Base-by-base conservation (phyloP, 2,329 filamentous ascomycete species). In the Neofusicoccum umdonicola region DNA sequence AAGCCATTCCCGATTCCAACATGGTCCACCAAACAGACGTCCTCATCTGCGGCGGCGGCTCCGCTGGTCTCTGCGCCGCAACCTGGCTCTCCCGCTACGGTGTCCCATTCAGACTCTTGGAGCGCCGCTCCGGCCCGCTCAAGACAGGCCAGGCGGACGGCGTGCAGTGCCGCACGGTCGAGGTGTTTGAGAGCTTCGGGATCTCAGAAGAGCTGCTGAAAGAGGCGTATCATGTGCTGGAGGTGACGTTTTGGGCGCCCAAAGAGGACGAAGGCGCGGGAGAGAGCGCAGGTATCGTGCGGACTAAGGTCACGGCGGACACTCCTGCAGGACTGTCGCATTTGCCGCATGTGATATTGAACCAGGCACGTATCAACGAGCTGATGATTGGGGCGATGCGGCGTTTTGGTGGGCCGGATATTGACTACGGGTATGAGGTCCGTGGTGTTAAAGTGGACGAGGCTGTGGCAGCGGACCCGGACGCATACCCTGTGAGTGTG, bases 141-240 rank as follows among this genome's bases (percentile, higher is more conserved):
- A 70, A 79, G 45, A 79, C 82, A 51, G 87, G 87, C 2, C 86
- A 90, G 73, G 88, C 88, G 13, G 88, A 90, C 67, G 85, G 85
- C 1, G 78, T 89, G 2, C 87, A 90, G 75, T 85, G 84, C 67
- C 85, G 88, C 1, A 90, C 87, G 0, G 79, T 91, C 1, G 88
- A 92, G 74, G 90, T 92, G n/a, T 85, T 92, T 63, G 88, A 92
- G 69, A 87, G 84, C 6, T 89, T 92, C 67, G 88, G 86, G 1
- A 82, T 92, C 48, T 86, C 81, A 1, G 84, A 90, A 66, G 80
- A 84, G 8, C 81, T 85, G 3, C 85, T 88, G 79, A 84, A 86
- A 22, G 88, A 91, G 69, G 82, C 85, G 1, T 89, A 89, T 70
- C 87, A 88, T 69, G 85, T 90, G 72, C 79, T 89, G 2, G 89